These are phyloP conservation scores for Metarhizium sp. DNA, from an alignment of 2,329 filamentous ascomycete genomes.

Conservation along the genomic window DNA sequence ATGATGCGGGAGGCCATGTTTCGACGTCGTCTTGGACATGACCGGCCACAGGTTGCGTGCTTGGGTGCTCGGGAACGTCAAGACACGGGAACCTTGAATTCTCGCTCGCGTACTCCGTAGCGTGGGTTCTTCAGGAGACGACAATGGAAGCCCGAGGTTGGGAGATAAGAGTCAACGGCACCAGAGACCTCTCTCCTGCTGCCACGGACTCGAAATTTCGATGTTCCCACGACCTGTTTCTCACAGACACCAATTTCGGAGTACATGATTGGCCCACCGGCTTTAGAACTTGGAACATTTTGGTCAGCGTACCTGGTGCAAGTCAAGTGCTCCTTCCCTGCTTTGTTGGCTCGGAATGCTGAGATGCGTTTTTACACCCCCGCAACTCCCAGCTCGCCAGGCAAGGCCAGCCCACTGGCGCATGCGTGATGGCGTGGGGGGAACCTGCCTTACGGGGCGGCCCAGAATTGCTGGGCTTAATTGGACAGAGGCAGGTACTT, in stretches of 20 bases:
- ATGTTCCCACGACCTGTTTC: neutral
- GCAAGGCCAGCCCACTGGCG: neutral
- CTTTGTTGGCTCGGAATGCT: neutral
- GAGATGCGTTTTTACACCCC: neutral
- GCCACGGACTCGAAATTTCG: neutral
- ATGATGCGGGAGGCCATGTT: neutral
- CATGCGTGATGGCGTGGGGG: neutral
- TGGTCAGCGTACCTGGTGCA: neutral
- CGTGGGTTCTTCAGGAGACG: too few relatives aligned
- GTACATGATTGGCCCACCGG: neutral
- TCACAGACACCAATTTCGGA: neutral
- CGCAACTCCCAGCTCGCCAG: neutral
- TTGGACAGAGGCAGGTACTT: neutral
- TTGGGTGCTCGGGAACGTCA: too few relatives aligned
- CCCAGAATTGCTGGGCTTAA: neutral
- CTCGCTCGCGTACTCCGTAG: too few relatives aligned
- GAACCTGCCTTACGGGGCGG: slow-evolving; percentile 6
- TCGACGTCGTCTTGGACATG: too few relatives aligned
- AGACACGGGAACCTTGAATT: too few relatives aligned
- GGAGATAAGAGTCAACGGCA: too few relatives aligned
- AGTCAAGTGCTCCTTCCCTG: neutral
- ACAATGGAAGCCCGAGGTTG: too few relatives aligned
- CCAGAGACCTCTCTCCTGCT: neutral
- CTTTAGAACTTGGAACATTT: neutral
- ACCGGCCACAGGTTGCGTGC: too few relatives aligned